phyloP scores from a whole-genome alignment of 2,329 filamentous ascomycete species.

The Apiospora phragmitis region DNA sequence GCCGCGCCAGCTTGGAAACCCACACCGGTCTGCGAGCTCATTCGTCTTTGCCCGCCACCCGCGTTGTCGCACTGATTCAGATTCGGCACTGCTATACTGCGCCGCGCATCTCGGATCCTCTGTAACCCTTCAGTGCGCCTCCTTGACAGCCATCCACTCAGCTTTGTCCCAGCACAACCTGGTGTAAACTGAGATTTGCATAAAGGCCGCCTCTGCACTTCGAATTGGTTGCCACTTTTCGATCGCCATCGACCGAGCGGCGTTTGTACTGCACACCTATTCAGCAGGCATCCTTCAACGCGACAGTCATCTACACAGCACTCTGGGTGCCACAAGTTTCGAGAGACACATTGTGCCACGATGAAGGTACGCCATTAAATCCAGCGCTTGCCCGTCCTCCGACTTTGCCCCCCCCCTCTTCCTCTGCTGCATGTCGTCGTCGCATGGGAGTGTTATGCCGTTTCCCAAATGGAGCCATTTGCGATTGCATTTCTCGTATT shows the following conservation, averaged over 20 bases:
- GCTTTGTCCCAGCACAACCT: not conserved
- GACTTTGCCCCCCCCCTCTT: slow-evolving; percentile 14
- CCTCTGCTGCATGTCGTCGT: slow-evolving; percentile 14
- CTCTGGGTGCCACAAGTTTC: slow-evolving; percentile 19
- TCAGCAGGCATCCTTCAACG: not conserved
- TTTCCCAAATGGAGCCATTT: slow-evolving; percentile 14
- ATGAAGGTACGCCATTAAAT: slow-evolving; percentile 38
- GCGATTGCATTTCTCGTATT: slow-evolving; percentile 11
- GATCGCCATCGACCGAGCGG: not conserved
- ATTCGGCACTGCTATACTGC: slow-evolving; percentile 27
- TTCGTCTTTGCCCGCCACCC: slow-evolving; percentile 4
- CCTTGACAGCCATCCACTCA: not conserved
- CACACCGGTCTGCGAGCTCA: not conserved
- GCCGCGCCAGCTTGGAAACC: not conserved
- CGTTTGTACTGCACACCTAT: not conserved
- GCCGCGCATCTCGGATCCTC: slow-evolving; percentile 17
- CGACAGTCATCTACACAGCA: not conserved
- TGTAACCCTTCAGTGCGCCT: not conserved
- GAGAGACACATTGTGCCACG: slow-evolving; percentile 29
- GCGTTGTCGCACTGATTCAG: slow-evolving; percentile 28
- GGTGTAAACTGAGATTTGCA: not conserved
- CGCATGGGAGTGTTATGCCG: slow-evolving; percentile 5
- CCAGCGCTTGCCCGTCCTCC: slow-evolving; percentile 18
- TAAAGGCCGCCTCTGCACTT: not conserved
- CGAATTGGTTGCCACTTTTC: not conserved